Evolutionary conservation across 495 filamentous ascomycete genomes (phyloP), one percentile per base, ranked within the genome.

Genomic region (Xylaria intraflava): DNA sequence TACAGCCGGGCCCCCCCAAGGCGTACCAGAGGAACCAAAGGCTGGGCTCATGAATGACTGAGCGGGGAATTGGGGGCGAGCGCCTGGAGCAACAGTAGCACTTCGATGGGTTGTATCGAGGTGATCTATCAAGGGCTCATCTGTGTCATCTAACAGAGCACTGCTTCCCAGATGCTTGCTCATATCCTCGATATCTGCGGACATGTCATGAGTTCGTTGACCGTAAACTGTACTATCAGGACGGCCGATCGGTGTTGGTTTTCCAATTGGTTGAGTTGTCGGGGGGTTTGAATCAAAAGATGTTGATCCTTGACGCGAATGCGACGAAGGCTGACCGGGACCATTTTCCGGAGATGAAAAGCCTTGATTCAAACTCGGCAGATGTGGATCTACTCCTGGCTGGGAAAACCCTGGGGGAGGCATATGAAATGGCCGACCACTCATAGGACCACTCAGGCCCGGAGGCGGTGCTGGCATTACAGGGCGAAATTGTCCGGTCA

Each of bases 141-240:
- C 78, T 53, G 89, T 83, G 63, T 94, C 90, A 60, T 94, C 91
- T 33, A 96, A 75, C n/a, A 98, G 73, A 8, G 91, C 92, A 66
- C 86, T 90, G 69, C 92, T 96, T 9, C 93, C 94, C n/a, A 98
- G 78, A 64, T 91, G 89, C 45, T 83, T 78, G 51, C 82, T 87
- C 41, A 94, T 72, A 48, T 90, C 82, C 49, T 96, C 89, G 31
- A 66, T 60, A 47, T 64, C 64, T 1, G 56, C 87, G 17, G 61
- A 56, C 22, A 64, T 61, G 49, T 87, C 70, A 40, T 69, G 73
- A 22, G 47, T 55, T 27, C 65, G 65, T 47, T 72, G 73, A 2
- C 70, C 68, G 10, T 72, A 66, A 17, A 76, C 74, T 17, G 85
- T 83, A 68, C 90, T 97, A 19, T 83, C 83, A 1, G 93, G 91